These are phyloP conservation scores for Candida nanaspora DNA, from an alignment of 805 yeast species.

Conservation along the genomic window DNA sequence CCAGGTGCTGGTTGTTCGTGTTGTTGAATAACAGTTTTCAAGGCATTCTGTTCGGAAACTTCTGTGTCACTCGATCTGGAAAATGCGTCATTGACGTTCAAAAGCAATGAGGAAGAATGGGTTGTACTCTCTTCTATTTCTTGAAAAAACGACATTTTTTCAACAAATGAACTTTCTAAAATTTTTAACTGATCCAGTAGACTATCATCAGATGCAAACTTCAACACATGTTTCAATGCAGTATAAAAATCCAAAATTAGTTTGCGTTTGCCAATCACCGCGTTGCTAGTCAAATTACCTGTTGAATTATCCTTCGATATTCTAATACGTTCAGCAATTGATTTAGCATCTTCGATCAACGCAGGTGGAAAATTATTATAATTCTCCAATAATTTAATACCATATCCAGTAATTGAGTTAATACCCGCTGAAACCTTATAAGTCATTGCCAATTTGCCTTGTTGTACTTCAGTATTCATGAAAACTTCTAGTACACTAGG, in stretches of 20 bases:
- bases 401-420: conserved; percentile 15
- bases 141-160: not conserved
- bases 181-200: not conserved
- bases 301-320: not conserved
- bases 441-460: conserved; percentile 21
- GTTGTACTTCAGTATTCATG: conserved; percentile 23
- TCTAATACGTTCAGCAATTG: conserved; percentile 11
- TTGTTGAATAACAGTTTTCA: no score
- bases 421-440: conserved; percentile 20
- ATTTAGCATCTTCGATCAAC: conserved; percentile 21
- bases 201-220: not conserved
- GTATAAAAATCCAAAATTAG: conserved; percentile 12
- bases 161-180: not conserved
- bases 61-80: no score
- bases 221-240: conserved; percentile 2
- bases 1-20: no score
- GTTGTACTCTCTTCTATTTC: not conserved
- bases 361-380: conserved; percentile 15
- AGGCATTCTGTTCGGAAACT: no score
- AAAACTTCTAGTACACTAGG: conserved; percentile 30
- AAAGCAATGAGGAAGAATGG: no score
- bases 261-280: conserved; percentile 1
- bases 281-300: not conserved
- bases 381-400: conserved; percentile 27
- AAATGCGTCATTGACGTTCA: no score